Percentiles rank a stretch among this genome's conserved stretches.
phyloP scores from a whole-genome alignment of 768 basidiomycete genomes.

The Cystofilobasidium macerans region DNA sequence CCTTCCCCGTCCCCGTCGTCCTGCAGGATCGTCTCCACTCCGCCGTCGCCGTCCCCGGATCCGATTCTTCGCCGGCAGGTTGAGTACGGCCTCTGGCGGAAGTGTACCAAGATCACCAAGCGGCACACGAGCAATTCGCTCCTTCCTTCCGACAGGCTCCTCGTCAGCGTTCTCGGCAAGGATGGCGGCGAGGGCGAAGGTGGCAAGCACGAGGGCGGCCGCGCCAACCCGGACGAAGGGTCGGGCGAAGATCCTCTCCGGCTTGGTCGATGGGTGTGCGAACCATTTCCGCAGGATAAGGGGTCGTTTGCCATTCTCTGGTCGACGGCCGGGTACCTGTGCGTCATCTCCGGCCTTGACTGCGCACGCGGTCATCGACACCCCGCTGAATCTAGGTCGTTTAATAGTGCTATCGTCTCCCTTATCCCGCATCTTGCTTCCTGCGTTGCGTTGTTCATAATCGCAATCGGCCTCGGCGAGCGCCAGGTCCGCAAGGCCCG shows the following conservation, averaged over 20 bases:
- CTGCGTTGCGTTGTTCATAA: constrained; percentile 5
- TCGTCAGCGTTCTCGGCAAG: neutral
- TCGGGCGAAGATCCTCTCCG: neutral
- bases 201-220: neutral
- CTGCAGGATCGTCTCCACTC: constrained; percentile 8
- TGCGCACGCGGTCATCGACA: neutral
- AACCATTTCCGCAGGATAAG: constrained; percentile 7
- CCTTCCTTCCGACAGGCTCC: neutral
- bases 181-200: constrained; percentile 4
- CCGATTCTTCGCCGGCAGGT: neutral
- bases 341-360: neutral
- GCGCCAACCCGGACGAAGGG: neutral
- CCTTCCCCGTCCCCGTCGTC: neutral
- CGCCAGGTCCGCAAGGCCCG: constrained; percentile 8
- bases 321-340: constrained; percentile 23
- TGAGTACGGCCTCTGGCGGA: constrained; percentile 17
- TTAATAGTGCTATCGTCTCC: constrained; percentile 2
- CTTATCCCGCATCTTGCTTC: constrained; percentile 13
- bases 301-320: constrained; percentile 10
- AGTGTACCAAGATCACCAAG: neutral
- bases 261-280: constrained; percentile 7
- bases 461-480: constrained; percentile 12
- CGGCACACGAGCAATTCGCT: neutral
- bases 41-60: neutral
- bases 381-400: no score